Base-by-base conservation (phyloP, 2,329 filamentous ascomycete species). In the Microcyclospora pomicola region DNA sequence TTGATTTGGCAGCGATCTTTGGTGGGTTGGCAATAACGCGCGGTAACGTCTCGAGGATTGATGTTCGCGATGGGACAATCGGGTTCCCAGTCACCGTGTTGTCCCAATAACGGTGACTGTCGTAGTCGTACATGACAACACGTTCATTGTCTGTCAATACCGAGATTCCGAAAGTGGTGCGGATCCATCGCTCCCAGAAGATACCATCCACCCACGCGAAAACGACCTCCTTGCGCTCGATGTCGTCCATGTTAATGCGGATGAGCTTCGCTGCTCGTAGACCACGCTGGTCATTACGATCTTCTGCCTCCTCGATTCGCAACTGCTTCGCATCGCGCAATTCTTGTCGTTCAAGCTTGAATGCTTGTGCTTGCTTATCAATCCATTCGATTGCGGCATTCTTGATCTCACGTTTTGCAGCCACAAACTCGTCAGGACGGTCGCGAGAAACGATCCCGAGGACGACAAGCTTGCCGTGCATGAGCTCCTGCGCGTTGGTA, bases 191-290 rank as follows among this genome's bases (percentile, higher is more conserved):
- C 61, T 96, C 87, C 91, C 91, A 98, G 61, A 96, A 96, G 6
- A 84, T 75, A 36, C 87, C 86, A 57, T 98, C 91, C 10, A 96
- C 85, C 91, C 91, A 98, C 10, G 91, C 91, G 61, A 98, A 98
- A 7, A 77, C 75, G 31, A 96, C 86, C 56, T 93, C 82, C 59
- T 88, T 93, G 50, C 80, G 80, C 55, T 86, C 78, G 37, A 84
- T 75, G 55, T 82, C 81, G 50, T 88, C 81, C 75, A 95, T 92
- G 50, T 86, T 83, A 57, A 98, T 87, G 27, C 79, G 77, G 54
- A 93, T 93, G 47, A 76, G 80, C 69, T 98, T 98, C 28, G 91
- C 92, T 32, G 81, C 73, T 29, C 85, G 73, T 42, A 95, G 63
- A 9, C 84, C 88, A 36, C 87, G 77, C 59, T 95, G 79, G 57